These are phyloP conservation scores for Crithidia acanthocephali DNA, from an alignment of 208 protist genomes.

Conservation along the genomic window DNA sequence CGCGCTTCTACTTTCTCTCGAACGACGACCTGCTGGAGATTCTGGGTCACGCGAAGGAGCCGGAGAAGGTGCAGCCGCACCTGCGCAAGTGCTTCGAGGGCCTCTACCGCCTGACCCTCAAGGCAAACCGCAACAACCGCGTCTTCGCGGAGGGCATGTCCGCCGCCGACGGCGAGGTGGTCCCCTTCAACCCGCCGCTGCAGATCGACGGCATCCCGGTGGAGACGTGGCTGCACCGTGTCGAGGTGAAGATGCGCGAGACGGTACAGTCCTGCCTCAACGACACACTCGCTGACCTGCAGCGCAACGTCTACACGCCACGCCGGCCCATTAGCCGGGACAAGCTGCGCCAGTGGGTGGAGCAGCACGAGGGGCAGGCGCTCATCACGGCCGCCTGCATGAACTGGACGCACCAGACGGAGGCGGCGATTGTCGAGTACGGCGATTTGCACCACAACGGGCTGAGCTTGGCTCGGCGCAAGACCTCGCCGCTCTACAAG, in stretches of 20 bases:
- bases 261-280: constrained; percentile 90
- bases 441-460: constrained; percentile 78
- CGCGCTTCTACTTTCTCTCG: constrained; percentile 98
- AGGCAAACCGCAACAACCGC: constrained; percentile 64
- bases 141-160: constrained; percentile 88
- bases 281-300: constrained; percentile 77
- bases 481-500: constrained; percentile 92
- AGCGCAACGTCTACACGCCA: constrained; percentile 81
- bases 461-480: constrained; percentile 84
- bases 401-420: constrained; percentile 95
- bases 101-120: constrained; percentile 91
- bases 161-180: constrained; percentile 93
- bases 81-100: constrained; percentile 98
- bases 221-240: constrained; percentile 92
- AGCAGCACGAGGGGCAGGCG: constrained; percentile 93
- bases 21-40: constrained; percentile 98
- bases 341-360: constrained; percentile 89
- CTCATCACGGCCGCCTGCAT: constrained; percentile 97
- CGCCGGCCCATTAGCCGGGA: constrained; percentile 78
- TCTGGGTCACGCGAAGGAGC: constrained; percentile 97
- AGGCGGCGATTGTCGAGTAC: constrained; percentile 91
- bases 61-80: constrained; percentile 96
- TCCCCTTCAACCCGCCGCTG: constrained; percentile 90
- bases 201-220: constrained; percentile 92
- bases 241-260: constrained; percentile 94